Evolutionary conservation across 1,284 basidiomycete species (phyloP), one percentile per base, ranked within the genome.

Genomic region (Afroboletus lepidellus): DNA sequence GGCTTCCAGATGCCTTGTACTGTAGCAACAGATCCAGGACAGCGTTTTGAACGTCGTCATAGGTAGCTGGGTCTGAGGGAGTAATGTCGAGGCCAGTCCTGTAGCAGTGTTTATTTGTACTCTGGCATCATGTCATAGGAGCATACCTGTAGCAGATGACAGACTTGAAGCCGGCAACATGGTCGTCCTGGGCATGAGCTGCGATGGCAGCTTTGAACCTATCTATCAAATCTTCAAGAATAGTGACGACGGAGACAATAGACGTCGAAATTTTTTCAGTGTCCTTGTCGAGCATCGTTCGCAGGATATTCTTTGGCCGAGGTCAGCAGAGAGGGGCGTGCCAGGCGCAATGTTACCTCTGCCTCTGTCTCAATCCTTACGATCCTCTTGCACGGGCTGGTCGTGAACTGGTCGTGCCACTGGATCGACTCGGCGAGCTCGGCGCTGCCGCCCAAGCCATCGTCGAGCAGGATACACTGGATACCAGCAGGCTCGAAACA

Each of bases 91-190:
- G 72, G 5, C 87, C 88, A 0, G 85, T 85, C 46, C 87, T 67
- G 18, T 41, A 23, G 23, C 21, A 15, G 12, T 21, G 24, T 43
- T 9, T 12, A 2, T 18, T 13, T n/a, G 18, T 18, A 27, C 16
- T 3, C 5, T 29, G 12, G 12, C 1, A 27, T 32, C 20, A 34
- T 16, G 11, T 18, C 15, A 3, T 18, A 29, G 21, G 11, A 18
- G 0, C 53, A 23, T 50, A 62, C 66, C 69, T 78, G 63, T 90
- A 90, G 64, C 86, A 87, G 2, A 81, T 76, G 43, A 90, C 77
- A 9, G 85, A 87, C 67, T 90, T 90, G 76, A 89, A 87, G 2
- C 77, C 82, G 0, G 72, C 85, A n/a, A 89, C 83, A 32, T 74
- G 69, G 1, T 69, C 60, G 51, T 83, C 74, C 5, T 48, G 48